Evolutionary conservation across 2,329 filamentous ascomycete species (phyloP), one percentile per base, ranked within the genome.

Genomic region (Zasmidium citrigriseum): DNA sequence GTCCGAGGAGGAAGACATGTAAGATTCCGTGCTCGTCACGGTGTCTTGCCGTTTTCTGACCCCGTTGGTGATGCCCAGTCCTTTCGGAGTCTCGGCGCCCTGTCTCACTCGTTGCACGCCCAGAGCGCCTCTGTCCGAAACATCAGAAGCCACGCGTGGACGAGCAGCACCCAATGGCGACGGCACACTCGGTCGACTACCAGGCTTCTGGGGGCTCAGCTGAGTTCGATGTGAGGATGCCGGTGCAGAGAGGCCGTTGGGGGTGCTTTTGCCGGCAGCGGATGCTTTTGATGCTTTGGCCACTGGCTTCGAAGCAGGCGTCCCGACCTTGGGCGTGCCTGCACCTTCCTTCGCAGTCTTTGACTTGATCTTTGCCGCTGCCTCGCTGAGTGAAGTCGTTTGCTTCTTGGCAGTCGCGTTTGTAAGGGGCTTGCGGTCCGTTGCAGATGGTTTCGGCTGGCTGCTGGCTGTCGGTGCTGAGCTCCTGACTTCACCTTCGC

Each of bases 121-220:
- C 3, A 67, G 52, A 11, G 64, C 65, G 44, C 57, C 62, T 49
- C 68, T 58, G 38, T 70, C 69, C 20, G 70, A 69, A 10, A 82
- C 75, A 67, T 87, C 83, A 20, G 84, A 86, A 24, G 82, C 82
- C 68, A 85, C 86, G 60, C 84, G 80, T 4, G 84, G 84, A 21
- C 83, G 83, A 2, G 85, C 86, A 5, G 83, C 83, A 10, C 82
- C 84, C 11, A 87, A 79, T 12, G 84, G 84, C 16, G 85, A 87
- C 2, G 84, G 84, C 54, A 86, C 86, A 67, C 81, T 82, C 1
- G 85, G 83, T 45, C 83, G 84, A 59, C 77, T 85, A 74, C 76
- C 51, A 65, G 73, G 52, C 68, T 70, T 69, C 66, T 70, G 62
- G 68, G 76, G 57, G 70, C 77, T 72, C 34, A 75, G 68, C 45